Conservation (phyloP, 495 filamentous ascomycete species). For the Rusavskia elegans region DNA sequence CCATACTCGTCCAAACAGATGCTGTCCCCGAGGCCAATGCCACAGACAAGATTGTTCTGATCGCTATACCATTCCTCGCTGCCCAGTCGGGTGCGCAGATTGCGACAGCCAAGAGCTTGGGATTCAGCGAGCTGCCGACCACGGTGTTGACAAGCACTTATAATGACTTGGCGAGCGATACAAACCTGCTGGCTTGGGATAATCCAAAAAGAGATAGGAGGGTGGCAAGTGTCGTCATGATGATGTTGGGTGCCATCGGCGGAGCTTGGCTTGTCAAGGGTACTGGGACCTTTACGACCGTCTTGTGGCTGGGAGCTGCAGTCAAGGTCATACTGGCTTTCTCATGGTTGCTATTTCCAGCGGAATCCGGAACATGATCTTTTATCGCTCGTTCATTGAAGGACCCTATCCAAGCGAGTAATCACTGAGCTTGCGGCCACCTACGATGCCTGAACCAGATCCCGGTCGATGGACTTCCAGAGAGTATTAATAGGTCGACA, state of each 20-base stretch:
- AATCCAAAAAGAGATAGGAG: slow-evolving; percentile 51
- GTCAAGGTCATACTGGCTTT: slow-evolving; percentile 32
- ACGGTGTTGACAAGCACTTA: slow-evolving; percentile 57
- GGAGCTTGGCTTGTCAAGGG: slow-evolving; percentile 37
- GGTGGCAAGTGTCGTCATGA: slow-evolving; percentile 34
- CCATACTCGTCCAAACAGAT: slow-evolving; percentile 35
- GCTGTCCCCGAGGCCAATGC: slow-evolving; percentile 24
- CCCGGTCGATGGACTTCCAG: neutral
- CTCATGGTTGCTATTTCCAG: slow-evolving; percentile 21
- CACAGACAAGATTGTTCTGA: slow-evolving; percentile 24
- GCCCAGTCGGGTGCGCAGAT: slow-evolving; percentile 58
- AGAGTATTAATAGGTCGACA: neutral
- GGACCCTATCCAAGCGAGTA: neutral
- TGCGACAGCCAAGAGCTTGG: slow-evolving; percentile 42
- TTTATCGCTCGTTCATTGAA: neutral
- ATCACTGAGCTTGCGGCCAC: neutral
- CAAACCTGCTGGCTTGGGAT: slow-evolving; percentile 27
- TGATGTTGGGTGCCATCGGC: slow-evolving; percentile 41
- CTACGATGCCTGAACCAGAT: neutral
- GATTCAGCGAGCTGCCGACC: slow-evolving; percentile 52
- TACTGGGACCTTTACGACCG: slow-evolving; percentile 33
- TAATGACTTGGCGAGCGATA: slow-evolving; percentile 46
- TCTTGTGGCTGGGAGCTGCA: slow-evolving; percentile 39
- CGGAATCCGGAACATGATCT: neutral
- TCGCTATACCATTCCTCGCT: slow-evolving; percentile 45